Evolutionary conservation across 495 filamentous ascomycete species (phyloP), one percentile per base, ranked within the genome.

Genomic region (Penicillium silybi): DNA sequence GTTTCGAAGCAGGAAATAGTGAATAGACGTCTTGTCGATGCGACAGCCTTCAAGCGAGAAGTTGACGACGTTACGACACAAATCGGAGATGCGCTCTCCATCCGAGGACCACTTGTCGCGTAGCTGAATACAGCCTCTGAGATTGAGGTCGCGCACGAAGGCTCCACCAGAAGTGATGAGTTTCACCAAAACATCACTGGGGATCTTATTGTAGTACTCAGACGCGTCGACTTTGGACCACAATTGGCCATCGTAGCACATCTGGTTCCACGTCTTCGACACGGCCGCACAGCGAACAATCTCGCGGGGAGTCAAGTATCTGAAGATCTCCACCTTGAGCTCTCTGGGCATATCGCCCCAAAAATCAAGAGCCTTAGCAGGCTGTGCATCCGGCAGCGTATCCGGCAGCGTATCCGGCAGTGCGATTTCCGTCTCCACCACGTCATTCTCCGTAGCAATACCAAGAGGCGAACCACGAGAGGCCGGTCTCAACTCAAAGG

Each of bases 171-270:
- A 74, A 0, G 83, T 84, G 62, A 97, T 89, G 48, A 98, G 88
- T 65, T 88, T 91, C 39, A 89, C 82, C 11, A 98, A 72, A 7
- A 87, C 85, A 50, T 86, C 85, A 8, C 88, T 87, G 0, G 93
- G 84, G 49, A 98, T 97, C 37, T 88, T 82, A 42, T 78, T 79
- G 63, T 98, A 98, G 66, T 90, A 97, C 26, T 86, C 83, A 0
- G 92, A 83, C 0, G 90, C 86, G 63, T 97, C 90, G 38, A 97
- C 77, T 41, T 78, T 80, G 0, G 80, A 81, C 93, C 93, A 98
- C 16, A 98, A 72, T 68, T 98, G 93, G 7, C 93, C 93, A 66
- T 98, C 93, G 56, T 90, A 96, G 71, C 92, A 97, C 75, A 90
- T 86, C 27, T 79, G 72, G 66, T 96, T 76, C 79, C 93, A 97